Conservation (phyloP, 2,329 filamentous ascomycete species). For the Colletotrichum filicis region DNA sequence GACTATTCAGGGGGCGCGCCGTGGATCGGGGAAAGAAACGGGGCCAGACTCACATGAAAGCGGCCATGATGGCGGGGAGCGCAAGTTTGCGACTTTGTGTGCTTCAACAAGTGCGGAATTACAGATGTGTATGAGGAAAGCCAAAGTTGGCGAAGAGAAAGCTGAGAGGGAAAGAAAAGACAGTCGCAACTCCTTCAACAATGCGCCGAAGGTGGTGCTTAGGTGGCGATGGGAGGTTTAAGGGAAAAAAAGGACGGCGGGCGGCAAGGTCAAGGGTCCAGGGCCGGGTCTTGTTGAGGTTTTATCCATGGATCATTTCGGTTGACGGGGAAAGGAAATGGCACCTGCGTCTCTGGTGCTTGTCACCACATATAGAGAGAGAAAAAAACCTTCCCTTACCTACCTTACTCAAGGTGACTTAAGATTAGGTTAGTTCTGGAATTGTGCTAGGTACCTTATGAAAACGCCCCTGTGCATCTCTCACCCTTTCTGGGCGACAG, state of each 20-base stretch:
- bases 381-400: neutral
- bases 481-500: neutral
- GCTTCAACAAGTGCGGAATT: neutral
- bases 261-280: constrained; percentile 25
- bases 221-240: constrained; percentile 1
- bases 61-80: constrained; percentile 31
- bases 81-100: constrained; percentile 8
- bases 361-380: neutral
- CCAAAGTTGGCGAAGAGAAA: constrained; percentile 10
- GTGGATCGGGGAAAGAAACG: neutral
- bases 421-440: constrained; percentile 20
- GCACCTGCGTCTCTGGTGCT: constrained; percentile 11
- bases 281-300: constrained; percentile 36
- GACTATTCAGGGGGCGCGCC: neutral
- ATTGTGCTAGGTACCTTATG: constrained; percentile 11
- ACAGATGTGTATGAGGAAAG: constrained; percentile 14
- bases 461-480: constrained; percentile 26
- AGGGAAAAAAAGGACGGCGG: constrained; percentile 20
- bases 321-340: constrained; percentile 35
- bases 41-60: constrained; percentile 25
- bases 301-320: constrained; percentile 39
- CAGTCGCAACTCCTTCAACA: constrained; percentile 5
- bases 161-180: neutral
- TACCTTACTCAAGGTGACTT: neutral
- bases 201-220: constrained; percentile 21